Conservation (phyloP, 345 rosid species). For the Luvunga scandens region DNA sequence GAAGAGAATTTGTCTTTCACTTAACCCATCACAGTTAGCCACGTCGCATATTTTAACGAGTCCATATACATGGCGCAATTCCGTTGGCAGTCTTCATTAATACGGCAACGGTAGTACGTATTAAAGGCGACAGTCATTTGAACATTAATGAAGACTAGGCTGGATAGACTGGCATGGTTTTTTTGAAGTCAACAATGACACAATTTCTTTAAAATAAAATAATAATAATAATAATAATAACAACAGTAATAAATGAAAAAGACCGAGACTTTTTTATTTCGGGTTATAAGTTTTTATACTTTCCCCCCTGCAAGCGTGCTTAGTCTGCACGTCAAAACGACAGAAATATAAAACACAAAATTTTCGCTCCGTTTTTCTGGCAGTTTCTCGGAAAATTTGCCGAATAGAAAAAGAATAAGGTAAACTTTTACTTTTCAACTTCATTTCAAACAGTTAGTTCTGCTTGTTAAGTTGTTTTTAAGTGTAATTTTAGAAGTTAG, state of each 20-base stretch:
- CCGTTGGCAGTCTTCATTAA: not conserved
- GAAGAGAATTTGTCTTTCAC: not conserved
- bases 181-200: not conserved
- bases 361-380: not conserved
- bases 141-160: not conserved
- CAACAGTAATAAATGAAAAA: not conserved
- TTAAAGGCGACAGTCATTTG: not conserved
- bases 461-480: not conserved
- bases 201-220: not conserved
- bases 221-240: not conserved
- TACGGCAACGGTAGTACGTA: not conserved
- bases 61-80: not conserved
- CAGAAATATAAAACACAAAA: not conserved
- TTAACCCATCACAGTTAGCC: not conserved
- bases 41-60: not conserved
- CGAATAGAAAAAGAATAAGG: not conserved
- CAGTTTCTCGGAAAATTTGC: not conserved
- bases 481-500: not conserved
- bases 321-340: slow-evolving; percentile 6
- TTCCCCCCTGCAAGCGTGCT: not conserved
- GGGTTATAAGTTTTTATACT: not conserved
- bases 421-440: slow-evolving; percentile 7
- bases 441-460: not conserved
- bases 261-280: not conserved
- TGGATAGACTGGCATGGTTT: not conserved